These are phyloP conservation scores for Albatrellus ellisii DNA, from an alignment of 768 basidiomycete genomes.

Conservation along the genomic window DNA sequence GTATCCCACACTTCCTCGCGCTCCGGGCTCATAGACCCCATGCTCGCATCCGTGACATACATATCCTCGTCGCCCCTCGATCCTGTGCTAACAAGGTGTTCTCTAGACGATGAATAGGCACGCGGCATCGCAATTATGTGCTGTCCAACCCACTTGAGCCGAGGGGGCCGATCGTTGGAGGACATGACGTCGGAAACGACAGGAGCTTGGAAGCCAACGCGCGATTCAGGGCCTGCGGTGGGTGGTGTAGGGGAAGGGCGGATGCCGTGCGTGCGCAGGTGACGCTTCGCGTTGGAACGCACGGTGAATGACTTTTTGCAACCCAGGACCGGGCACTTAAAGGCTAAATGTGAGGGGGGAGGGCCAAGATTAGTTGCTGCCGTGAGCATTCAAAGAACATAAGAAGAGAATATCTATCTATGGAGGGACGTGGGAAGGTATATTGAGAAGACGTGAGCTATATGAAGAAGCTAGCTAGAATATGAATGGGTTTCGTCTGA, in stretches of 20 bases:
- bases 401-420: too few relatives aligned
- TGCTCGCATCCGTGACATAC: too few relatives aligned
- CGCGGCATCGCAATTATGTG: too few relatives aligned
- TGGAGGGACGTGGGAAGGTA: too few relatives aligned
- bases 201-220: background rate
- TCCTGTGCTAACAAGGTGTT: too few relatives aligned
- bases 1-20: too few relatives aligned
- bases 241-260: background rate
- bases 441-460: too few relatives aligned
- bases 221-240: slow-evolving; percentile 1
- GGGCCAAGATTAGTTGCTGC: background rate
- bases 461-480: too few relatives aligned
- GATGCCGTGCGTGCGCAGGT: slow-evolving; percentile 63
- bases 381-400: background rate
- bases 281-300: slow-evolving; percentile 72
- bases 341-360: slow-evolving; percentile 15
- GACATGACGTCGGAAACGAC: background rate
- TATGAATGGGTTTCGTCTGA: too few relatives aligned
- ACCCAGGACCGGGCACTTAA: slow-evolving; percentile 39
- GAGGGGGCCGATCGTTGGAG: background rate
- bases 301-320: slow-evolving; percentile 65
- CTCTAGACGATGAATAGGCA: too few relatives aligned
- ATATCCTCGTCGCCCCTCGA: too few relatives aligned
- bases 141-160: background rate
- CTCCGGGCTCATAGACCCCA: too few relatives aligned